These are phyloP conservation scores for Bipolaris gigantea DNA, from an alignment of 2,329 filamentous ascomycete species.

Conservation along the genomic window DNA sequence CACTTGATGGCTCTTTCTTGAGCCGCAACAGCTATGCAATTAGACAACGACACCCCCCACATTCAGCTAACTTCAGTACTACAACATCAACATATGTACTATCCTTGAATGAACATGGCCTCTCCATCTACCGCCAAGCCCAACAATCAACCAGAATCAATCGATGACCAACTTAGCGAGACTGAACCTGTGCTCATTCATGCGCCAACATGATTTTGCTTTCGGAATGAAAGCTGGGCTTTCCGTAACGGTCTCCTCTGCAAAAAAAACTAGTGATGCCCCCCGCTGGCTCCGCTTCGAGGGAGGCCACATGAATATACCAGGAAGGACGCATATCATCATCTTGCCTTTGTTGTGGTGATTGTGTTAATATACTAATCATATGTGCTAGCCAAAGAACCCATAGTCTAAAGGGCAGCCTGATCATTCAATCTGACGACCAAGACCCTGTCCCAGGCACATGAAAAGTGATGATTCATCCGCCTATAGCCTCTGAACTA, in stretches of 20 bases:
- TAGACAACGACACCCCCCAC: neutral
- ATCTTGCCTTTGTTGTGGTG: neutral
- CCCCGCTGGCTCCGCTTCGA: neutral
- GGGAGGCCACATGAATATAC: neutral
- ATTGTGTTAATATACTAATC: neutral
- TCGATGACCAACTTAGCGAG: neutral
- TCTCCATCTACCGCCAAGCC: neutral
- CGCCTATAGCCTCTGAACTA: neutral
- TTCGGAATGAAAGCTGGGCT: neutral
- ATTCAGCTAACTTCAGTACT: neutral
- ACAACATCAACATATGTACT: neutral
- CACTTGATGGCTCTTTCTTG: neutral
- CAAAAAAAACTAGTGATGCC: neutral
- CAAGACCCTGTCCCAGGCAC: neutral
- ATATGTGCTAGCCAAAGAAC: neutral
- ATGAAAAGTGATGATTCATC: neutral
- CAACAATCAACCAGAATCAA: neutral
- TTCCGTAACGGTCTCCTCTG: neutral
- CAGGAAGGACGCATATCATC: neutral
- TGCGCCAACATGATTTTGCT: neutral
- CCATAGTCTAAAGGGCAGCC: neutral
- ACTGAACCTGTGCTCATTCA: neutral
- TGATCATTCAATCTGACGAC: neutral
- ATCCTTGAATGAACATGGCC: neutral
- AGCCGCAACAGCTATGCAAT: neutral